Conservation (phyloP, 1,139 yeast species). For the Yamadazyma jaroonii region DNA sequence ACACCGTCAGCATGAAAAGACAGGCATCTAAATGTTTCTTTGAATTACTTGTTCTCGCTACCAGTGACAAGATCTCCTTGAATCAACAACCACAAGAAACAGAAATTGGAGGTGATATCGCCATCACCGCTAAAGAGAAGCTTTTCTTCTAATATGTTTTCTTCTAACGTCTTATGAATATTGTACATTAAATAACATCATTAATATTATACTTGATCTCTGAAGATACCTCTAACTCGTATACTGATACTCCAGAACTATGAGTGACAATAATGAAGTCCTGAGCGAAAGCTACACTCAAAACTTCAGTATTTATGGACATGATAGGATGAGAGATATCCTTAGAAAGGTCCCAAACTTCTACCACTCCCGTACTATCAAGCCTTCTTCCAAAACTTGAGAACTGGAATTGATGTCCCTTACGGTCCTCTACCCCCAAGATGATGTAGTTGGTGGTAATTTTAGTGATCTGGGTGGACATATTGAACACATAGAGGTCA, state of each 20-base stretch:
- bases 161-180: too few species aligned
- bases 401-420: constrained; percentile 41
- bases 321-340: constrained; percentile 15
- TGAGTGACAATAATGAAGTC: not conserved
- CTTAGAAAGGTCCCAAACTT: constrained; percentile 52
- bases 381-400: constrained; percentile 41
- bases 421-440: constrained; percentile 42
- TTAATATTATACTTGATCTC: constrained; percentile 10
- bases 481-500: constrained; percentile 11
- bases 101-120: constrained; percentile 58
- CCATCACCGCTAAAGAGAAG: constrained; percentile 48
- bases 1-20: constrained; percentile 38
- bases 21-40: constrained; percentile 79
- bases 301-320: not conserved
- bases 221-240: not conserved
- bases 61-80: constrained; percentile 66
- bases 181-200: constrained; percentile 18
- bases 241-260: not conserved
- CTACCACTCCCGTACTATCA: constrained; percentile 31
- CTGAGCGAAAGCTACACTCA: not conserved
- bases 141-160: constrained; percentile 48
- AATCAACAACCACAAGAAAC: constrained; percentile 44
- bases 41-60: constrained; percentile 79
- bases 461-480: constrained; percentile 3
- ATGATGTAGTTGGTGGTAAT: constrained; percentile 40